phyloP scores from a whole-genome alignment of 2,329 filamentous ascomycete species.

The Monilinia laxa region DNA sequence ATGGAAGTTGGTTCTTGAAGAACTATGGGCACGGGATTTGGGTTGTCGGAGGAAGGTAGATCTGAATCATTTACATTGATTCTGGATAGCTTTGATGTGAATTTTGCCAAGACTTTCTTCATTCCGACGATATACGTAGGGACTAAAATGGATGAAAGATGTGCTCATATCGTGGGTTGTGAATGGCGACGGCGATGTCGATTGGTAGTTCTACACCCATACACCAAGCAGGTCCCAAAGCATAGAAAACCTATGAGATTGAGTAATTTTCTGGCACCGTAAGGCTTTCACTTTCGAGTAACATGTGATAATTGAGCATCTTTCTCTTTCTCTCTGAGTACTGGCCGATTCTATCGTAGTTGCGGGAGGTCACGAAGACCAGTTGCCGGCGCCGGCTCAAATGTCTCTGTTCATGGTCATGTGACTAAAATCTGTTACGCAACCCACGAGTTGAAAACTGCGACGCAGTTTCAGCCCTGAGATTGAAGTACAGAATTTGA shows the following conservation, averaged over 20 bases:
- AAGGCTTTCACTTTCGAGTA: not conserved
- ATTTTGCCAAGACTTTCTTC: not conserved
- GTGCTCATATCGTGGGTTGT: not conserved
- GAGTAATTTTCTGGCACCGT: not conserved
- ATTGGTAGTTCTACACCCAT: not conserved
- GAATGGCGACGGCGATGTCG: not conserved
- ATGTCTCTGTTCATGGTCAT: not conserved
- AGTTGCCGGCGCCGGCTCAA: not conserved
- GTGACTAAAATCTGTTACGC: not conserved
- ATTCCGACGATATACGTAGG: not conserved
- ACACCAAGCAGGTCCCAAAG: not conserved
- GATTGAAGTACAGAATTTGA: not conserved
- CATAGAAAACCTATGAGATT: not conserved
- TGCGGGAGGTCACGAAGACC: too few relatives aligned
- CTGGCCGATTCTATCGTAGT: not conserved
- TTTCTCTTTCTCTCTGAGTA: not conserved
- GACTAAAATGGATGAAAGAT: not conserved
- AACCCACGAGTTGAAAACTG: not conserved
- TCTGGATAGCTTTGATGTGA: not conserved
- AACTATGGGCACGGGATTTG: not conserved
- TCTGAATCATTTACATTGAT: not conserved
- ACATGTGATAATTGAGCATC: not conserved
- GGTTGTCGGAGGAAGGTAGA: too few relatives aligned
- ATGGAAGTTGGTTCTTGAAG: not conserved
- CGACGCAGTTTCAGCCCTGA: not conserved